These are phyloP conservation scores for Coffea eugenioides DNA, from an alignment of 257 asterid species.

Conservation along the genomic window DNA sequence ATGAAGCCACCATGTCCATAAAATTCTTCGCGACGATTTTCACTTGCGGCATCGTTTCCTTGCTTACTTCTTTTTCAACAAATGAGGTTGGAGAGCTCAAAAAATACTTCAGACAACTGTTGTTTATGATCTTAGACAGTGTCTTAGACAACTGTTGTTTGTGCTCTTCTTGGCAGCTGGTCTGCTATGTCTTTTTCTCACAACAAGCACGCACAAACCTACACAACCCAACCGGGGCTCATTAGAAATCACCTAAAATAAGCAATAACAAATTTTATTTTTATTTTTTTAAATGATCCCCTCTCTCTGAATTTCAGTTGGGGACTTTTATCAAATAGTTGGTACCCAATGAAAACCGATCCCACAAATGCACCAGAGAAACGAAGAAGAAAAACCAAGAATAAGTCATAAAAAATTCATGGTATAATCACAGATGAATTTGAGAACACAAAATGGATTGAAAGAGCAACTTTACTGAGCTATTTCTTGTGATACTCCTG, in stretches of 20 bases:
- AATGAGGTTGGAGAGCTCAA: neutral
- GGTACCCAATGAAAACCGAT: neutral
- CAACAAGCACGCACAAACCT: too few relatives aligned
- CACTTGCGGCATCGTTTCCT: conserved; percentile 83
- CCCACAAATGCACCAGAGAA: neutral
- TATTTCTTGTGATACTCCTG: neutral
- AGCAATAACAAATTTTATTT: too few relatives aligned
- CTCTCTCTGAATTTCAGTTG: neutral
- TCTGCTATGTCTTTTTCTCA: too few relatives aligned
- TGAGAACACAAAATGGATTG: neutral
- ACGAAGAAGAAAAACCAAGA: neutral
- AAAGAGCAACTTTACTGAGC: neutral
- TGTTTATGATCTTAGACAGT: too few relatives aligned
- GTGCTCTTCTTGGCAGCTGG: too few relatives aligned
- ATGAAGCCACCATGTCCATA: conserved; percentile 98
- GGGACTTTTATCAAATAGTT: neutral
- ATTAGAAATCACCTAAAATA: too few relatives aligned
- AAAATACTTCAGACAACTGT: neutral
- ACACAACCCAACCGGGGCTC: too few relatives aligned
- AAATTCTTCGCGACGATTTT: conserved; percentile 88
- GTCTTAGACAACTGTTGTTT: too few relatives aligned
- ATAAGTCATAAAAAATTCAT: neutral
- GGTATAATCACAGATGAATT: neutral
- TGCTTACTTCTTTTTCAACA: neutral
- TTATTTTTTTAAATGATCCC: neutral